Evolutionary conservation across 495 filamentous ascomycete species (phyloP), one percentile per base, ranked within the genome.

Genomic region (Daldinia vernicosa): DNA sequence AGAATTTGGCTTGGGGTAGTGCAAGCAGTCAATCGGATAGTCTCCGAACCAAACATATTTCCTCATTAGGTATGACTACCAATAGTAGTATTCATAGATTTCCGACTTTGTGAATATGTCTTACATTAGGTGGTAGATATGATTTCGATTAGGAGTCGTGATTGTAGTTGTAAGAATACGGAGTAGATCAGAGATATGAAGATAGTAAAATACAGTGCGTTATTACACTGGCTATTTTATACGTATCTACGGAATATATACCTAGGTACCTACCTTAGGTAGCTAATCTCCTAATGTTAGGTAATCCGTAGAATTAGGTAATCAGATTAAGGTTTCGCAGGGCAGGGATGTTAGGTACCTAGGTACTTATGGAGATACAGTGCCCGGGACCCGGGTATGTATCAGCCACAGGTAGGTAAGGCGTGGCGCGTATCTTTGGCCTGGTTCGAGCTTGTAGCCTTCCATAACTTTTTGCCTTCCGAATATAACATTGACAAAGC

Each of bases 241-340:
- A 33, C n/a, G n/a, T n/a, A n/a, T n/a, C n/a, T n/a, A n/a, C n/a
- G n/a, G n/a, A n/a, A n/a, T n/a, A n/a, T n/a, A n/a, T n/a, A n/a
- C n/a, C n/a, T n/a, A n/a, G n/a, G n/a, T n/a, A n/a, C n/a, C n/a
- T n/a, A n/a, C n/a, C n/a, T n/a, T n/a, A n/a, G n/a, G n/a, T n/a
- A n/a, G n/a, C n/a, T n/a, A n/a, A n/a, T n/a, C n/a, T n/a, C n/a
- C n/a, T n/a, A n/a, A n/a, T n/a, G n/a, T n/a, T n/a, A n/a, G n/a
- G n/a, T n/a, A n/a, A n/a, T n/a, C n/a, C n/a, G n/a, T 11, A 4
- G 8, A 47, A 9, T 47, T 47, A 47, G 43, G 43, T 24, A 47
- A 47, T 47, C 43, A 47, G 43, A 22, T 47, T 47, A 47, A 47
- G 43, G n/a, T 47, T 47, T 47, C 17, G 17, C 43, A 22, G 43